Evolutionary conservation across 2,329 filamentous ascomycete species (phyloP).

Genomic region (Phialocephala sp.): DNA sequence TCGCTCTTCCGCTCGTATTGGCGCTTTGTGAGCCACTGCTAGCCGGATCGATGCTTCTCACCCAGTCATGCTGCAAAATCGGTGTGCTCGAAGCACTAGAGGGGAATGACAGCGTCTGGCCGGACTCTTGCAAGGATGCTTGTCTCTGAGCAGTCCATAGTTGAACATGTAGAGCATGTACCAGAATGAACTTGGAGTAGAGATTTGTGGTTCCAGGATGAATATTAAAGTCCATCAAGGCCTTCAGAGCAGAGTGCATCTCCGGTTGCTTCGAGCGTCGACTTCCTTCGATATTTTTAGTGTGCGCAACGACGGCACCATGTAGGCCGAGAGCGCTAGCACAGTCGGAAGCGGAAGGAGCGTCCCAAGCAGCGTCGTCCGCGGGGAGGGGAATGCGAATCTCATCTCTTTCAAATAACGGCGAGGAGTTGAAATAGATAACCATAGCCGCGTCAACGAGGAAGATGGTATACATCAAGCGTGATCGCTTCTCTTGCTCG

Average conservation of each 20-base stretch:
- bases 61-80: slow-evolving; percentile 63
- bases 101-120: slow-evolving; percentile 32
- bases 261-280: slow-evolving; percentile 68
- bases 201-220: slow-evolving; percentile 71
- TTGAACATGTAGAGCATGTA: slow-evolving; percentile 70
- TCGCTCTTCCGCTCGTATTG: slow-evolving; percentile 52
- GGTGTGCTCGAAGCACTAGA: slow-evolving; percentile 59
- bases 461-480: slow-evolving; percentile 69
- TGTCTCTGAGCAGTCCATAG: slow-evolving; percentile 59
- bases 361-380: slow-evolving; percentile 78
- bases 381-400: slow-evolving; percentile 71
- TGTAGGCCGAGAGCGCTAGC: slow-evolving; percentile 68
- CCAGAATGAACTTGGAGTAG: slow-evolving; percentile 75
- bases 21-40: slow-evolving; percentile 51
- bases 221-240: slow-evolving; percentile 64
- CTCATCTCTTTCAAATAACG: slow-evolving; percentile 68
- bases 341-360: slow-evolving; percentile 62
- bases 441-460: slow-evolving; percentile 68
- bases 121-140: slow-evolving; percentile 42
- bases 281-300: slow-evolving; percentile 65
- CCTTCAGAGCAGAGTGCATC: slow-evolving; percentile 64
- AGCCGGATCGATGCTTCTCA: slow-evolving; percentile 50
- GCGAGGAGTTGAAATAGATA: slow-evolving; percentile 73
- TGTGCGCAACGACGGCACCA: slow-evolving; percentile 60
- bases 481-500: slow-evolving; percentile 71